phyloP scores from a whole-genome alignment of 768 basidiomycete genomes.

The Plicaturopsis crispa region DNA sequence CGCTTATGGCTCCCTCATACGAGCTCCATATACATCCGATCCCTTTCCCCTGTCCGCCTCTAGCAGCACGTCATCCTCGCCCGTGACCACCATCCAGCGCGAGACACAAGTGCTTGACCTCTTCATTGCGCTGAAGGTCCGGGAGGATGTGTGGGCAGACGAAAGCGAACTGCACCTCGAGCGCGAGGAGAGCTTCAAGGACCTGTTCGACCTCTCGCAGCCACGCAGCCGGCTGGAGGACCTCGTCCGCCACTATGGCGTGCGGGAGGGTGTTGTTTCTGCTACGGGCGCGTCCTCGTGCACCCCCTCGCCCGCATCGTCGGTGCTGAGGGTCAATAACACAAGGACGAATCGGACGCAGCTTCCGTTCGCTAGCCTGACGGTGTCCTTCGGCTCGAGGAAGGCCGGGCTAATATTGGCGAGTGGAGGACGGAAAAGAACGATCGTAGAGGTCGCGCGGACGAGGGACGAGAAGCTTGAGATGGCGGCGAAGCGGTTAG shows the following conservation, averaged over 20 bases:
- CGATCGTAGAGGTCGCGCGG: constrained; percentile 11
- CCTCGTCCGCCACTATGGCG: constrained; percentile 42
- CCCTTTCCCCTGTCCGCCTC: constrained; percentile 55
- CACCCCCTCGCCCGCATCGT: constrained; percentile 2
- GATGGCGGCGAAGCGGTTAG: constrained; percentile 42
- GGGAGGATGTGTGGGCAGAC: constrained; percentile 66
- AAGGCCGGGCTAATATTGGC: constrained; percentile 28
- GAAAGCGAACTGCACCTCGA: constrained; percentile 70
- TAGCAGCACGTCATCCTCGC: constrained; percentile 62
- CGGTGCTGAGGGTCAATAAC: too few relatives aligned
- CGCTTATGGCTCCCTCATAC: constrained; percentile 53
- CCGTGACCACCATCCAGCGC: constrained; percentile 23
- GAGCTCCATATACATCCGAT: constrained; percentile 66
- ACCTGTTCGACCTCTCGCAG: constrained; percentile 72
- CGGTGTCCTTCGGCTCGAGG: constrained; percentile 31
- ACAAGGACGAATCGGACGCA: background rate
- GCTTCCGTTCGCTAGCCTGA: constrained; percentile 28
- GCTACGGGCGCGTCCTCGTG: constrained; percentile 4
- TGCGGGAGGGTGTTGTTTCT: constrained; percentile 27
- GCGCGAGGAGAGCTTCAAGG: constrained; percentile 68
- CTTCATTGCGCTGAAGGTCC: background rate
- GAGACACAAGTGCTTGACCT: background rate
- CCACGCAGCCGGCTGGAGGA: constrained; percentile 75
- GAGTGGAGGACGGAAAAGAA: constrained; percentile 2
- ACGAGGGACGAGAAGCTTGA: constrained; percentile 48